These are phyloP conservation scores for Ceratobasidium sp. DNA, from an alignment of 1,284 basidiomycete genomes.

Conservation along the genomic window DNA sequence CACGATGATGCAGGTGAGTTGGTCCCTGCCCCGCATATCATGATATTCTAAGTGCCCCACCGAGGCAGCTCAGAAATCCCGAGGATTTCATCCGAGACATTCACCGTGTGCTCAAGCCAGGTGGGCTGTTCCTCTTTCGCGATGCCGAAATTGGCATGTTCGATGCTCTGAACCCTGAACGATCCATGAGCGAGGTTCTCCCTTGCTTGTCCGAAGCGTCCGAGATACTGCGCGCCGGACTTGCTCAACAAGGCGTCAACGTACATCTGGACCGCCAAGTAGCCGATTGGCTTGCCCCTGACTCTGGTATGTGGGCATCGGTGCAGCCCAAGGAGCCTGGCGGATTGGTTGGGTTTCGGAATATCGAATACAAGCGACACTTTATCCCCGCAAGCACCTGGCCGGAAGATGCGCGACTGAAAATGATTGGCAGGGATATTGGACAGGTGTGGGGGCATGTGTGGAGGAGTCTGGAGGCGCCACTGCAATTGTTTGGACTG, in stretches of 20 bases:
- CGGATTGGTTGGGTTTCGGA: background rate
- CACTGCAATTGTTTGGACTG: constrained; percentile 30
- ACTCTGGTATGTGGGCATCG: constrained; percentile 18
- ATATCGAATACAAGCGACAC: background rate
- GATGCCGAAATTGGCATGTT: constrained; percentile 19
- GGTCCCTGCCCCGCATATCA: background rate
- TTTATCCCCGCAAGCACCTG: constrained; percentile 28
- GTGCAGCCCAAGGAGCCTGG: background rate
- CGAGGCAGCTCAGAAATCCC: background rate
- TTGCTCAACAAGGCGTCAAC: constrained; percentile 27
- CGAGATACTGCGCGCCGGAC: constrained; percentile 5
- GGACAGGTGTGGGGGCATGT: constrained; percentile 17
- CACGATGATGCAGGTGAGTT: constrained; percentile 14
- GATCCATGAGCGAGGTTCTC: background rate
- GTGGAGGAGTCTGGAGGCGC: constrained; percentile 34
- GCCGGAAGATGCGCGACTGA: background rate
- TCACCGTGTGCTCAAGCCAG: constrained; percentile 17
- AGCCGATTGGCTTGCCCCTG: constrained; percentile 14
- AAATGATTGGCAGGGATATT: background rate
- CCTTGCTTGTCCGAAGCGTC: constrained; percentile 13
- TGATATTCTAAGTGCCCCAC: background rate
- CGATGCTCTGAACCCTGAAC: constrained; percentile 14
- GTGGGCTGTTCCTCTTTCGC: constrained; percentile 24
- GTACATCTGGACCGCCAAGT: constrained; percentile 31
- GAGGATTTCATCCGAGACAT: constrained; percentile 7